Evolutionary conservation across 176 grass and related monocot genomes (phyloP).

Genomic region (Raddia distichophylla): DNA sequence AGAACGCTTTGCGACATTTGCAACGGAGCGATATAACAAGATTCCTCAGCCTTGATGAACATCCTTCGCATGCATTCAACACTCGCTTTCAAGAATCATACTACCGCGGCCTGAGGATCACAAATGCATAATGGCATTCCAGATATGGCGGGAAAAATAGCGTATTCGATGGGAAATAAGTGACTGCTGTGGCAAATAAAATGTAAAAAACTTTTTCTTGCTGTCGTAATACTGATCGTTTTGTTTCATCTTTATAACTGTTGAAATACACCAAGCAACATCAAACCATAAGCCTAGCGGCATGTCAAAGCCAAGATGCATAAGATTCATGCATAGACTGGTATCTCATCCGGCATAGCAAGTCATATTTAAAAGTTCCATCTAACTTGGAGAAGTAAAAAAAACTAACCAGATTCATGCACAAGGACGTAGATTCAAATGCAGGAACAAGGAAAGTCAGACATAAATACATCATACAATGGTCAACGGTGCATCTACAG

Average conservation of each 20-base stretch:
- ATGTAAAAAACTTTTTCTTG: not conserved
- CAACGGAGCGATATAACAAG: constrained; percentile 66
- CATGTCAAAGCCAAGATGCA: not conserved
- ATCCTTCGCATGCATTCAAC: not conserved
- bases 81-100: not conserved
- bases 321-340: not conserved
- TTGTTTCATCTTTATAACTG: not conserved
- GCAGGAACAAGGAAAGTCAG: not conserved
- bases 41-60: constrained; percentile 43
- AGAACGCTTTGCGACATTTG: constrained; percentile 60
- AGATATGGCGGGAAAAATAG: not conserved
- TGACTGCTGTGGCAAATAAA: constrained; percentile 24
- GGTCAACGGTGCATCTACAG: not conserved
- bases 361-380: not conserved
- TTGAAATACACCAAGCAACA: not conserved
- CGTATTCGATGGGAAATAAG: constrained; percentile 5
- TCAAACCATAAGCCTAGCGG: not conserved
- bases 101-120: not conserved
- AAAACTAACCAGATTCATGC: not conserved
- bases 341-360: not conserved
- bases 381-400: not conserved
- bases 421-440: not conserved
- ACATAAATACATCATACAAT: not conserved
- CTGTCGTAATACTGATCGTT: not conserved
- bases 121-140: not conserved